Evolutionary conservation across 768 basidiomycete species (phyloP), one percentile per base, ranked within the genome.

Genomic region (Omphalotus guepiniiformis): DNA sequence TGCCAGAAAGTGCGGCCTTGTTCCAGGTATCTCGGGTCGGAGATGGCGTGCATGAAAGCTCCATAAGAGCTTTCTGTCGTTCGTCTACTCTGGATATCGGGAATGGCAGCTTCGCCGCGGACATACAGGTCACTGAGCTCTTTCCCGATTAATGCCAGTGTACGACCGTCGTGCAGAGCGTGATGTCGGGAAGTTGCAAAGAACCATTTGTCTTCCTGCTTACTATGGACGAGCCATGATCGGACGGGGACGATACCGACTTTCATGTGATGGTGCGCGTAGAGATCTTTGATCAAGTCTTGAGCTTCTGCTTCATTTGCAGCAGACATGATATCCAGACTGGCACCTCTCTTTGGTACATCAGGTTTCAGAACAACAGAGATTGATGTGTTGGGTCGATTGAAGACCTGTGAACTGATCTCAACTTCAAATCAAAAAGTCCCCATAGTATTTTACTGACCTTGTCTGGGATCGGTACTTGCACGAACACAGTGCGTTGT

Each of bases 91-190:
- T 12, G 8, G 19, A 44, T 21, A n/a, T 28, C 19, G 9, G 19
- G 8, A 4, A 29, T 6, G 3, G 39, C 39, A 5, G 4, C 16
- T 15, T 29, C 16, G 21, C 40, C 48, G 11, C 26, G 9, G 12
- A 19, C 23, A 29, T 49, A 42, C 8, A 49, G 21, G 5, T 29
- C 6, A 42, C 39, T 42, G 27, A 49, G 28, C 2, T 40, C 48
- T 6, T 27, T 35, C 4, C 22, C 16, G 13, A 29, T 39, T 5
- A 42, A 27, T 23, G n/a, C 48, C 5, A 49, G 26, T 29, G 48
- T 42, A 4, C 38, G 5, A 8, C n/a, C 40, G 26, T 49, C 48
- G 26, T 49, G 40, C 13, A 49, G 48, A 28, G 40, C 39, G 19
- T 49, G 48, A 25, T 49, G 48, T 21, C 40, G 6, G 5, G 48